Evolutionary conservation across 805 yeast species (phyloP).

Genomic region (Clavispora vitiphila): DNA sequence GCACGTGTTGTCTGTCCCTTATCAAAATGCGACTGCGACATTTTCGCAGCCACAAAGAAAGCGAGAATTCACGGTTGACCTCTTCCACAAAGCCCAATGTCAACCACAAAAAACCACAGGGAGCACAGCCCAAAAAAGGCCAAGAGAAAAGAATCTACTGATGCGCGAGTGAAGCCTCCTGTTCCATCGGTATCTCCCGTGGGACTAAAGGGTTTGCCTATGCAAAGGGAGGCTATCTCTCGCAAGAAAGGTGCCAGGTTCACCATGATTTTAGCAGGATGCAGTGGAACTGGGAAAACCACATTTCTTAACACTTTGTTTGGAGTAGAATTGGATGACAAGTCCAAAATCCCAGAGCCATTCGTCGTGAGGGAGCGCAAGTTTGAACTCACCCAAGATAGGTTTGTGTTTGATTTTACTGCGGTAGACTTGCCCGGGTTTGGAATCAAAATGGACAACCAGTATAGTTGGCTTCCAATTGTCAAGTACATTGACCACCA

Average conservation of each 20-base stretch:
- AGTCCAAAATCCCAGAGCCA: constrained; percentile 5
- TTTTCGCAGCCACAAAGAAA: constrained; percentile 1
- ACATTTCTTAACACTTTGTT: constrained; percentile 24
- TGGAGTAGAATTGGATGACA: constrained; percentile 13
- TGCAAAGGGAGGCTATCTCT: constrained; percentile 21
- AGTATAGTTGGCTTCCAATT: constrained; percentile 36
- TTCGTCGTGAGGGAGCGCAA: constrained; percentile 13
- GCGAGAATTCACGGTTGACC: background rate
- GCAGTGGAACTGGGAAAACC: constrained; percentile 21
- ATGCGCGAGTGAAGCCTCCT: background rate
- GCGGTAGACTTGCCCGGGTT: constrained; percentile 72
- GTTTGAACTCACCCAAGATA: constrained; percentile 56
- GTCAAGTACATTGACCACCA: constrained; percentile 76
- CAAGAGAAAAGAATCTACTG: background rate
- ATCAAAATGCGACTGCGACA: too few relatives aligned
- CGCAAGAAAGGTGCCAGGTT: constrained; percentile 29
- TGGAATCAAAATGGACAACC: constrained; percentile 62
- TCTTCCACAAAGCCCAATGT: background rate
- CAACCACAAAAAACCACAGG: background rate
- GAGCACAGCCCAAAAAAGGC: background rate
- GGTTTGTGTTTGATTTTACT: constrained; percentile 54
- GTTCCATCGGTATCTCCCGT: constrained; percentile 1
- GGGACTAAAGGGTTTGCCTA: constrained; percentile 26
- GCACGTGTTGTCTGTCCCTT: too few relatives aligned
- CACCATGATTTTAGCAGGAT: constrained; percentile 36